Conservation (phyloP, 345 rosid species). For the Rubroshorea leprosula region DNA sequence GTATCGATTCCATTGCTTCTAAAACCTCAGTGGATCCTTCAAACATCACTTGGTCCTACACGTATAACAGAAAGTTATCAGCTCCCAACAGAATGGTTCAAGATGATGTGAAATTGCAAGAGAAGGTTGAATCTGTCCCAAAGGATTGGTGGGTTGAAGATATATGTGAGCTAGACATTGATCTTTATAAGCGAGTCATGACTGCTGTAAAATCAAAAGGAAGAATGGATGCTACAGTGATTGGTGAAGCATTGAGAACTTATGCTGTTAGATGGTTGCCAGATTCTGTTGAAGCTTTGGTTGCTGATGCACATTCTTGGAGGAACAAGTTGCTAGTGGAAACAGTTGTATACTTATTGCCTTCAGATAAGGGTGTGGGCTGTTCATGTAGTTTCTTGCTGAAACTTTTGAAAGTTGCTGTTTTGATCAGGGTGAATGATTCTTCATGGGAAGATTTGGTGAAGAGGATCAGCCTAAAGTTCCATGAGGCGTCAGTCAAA, state of each 20-base stretch:
- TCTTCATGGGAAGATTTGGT: slow-evolving; percentile 44
- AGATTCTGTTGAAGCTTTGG: slow-evolving; percentile 47
- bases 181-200: slow-evolving; percentile 65
- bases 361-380: slow-evolving; percentile 47
- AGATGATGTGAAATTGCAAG: slow-evolving; percentile 37
- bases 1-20: slow-evolving; percentile 79
- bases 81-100: slow-evolving; percentile 42
- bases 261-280: slow-evolving; percentile 84
- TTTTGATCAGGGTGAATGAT: slow-evolving; percentile 56
- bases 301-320: slow-evolving; percentile 38
- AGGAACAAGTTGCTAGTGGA: slow-evolving; percentile 59
- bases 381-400: slow-evolving; percentile 79
- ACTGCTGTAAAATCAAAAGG: slow-evolving; percentile 64
- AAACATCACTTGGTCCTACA: slow-evolving; percentile 82
- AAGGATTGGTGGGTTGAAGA: slow-evolving; percentile 99
- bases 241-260: slow-evolving; percentile 73
- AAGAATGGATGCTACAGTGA: slow-evolving; percentile 55
- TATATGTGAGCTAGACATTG: slow-evolving; percentile 72
- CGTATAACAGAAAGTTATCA: slow-evolving; percentile 64
- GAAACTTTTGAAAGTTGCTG: slow-evolving; percentile 64
- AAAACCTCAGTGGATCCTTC: slow-evolving; percentile 71
- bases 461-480: slow-evolving; percentile 50
- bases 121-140: slow-evolving; percentile 55
- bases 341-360: slow-evolving; percentile 61
- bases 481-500: slow-evolving; percentile 64